These are phyloP conservation scores for Phytophthora meadii DNA, from an alignment of 352 stramenopile species.

Conservation along the genomic window DNA sequence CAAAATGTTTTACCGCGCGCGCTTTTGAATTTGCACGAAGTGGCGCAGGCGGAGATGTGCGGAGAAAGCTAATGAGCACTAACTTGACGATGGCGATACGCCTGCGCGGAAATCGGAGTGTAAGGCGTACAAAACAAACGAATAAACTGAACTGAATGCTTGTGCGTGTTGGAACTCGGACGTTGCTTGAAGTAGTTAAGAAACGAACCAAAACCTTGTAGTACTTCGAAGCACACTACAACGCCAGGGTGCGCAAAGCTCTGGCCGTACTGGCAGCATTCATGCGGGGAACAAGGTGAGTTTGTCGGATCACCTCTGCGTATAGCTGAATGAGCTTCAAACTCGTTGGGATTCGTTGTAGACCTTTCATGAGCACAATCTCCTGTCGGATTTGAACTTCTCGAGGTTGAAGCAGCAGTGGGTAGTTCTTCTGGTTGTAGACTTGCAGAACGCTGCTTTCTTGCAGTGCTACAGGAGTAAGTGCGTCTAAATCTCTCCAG, in stretches of 20 bases:
- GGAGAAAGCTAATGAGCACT: slow-evolving; percentile 19
- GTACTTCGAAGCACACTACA: slow-evolving; percentile 3
- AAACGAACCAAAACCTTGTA: too few species aligned
- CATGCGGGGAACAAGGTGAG: slow-evolving; percentile 34
- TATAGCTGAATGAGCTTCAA: slow-evolving; percentile 56
- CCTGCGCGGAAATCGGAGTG: slow-evolving; percentile 20
- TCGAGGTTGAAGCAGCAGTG: slow-evolving; percentile 33
- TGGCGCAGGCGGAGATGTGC: slow-evolving; percentile 15
- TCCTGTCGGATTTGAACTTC: slow-evolving; percentile 59
- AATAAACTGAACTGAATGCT: slow-evolving; percentile 46
- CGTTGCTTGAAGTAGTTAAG: too few species aligned
- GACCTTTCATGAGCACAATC: slow-evolving; percentile 67
- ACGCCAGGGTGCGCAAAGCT: slow-evolving; percentile 19
- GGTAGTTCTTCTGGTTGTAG: slow-evolving; percentile 29
- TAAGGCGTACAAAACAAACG: slow-evolving; percentile 26
- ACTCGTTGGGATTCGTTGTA: slow-evolving; percentile 59
- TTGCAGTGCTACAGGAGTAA: slow-evolving; percentile 26
- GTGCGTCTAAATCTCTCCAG: slow-evolving; percentile 41
- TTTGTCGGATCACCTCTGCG: slow-evolving; percentile 50
- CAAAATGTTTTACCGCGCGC: slow-evolving; percentile 15
- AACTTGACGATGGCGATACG: slow-evolving; percentile 28
- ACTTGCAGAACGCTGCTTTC: slow-evolving; percentile 48
- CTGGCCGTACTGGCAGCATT: slow-evolving; percentile 22
- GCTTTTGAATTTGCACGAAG: slow-evolving; percentile 31
- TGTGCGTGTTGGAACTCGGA: slow-evolving; percentile 3